phyloP scores from a whole-genome alignment of 495 filamentous ascomycete species.

The Talaromyces proteolyticus region DNA sequence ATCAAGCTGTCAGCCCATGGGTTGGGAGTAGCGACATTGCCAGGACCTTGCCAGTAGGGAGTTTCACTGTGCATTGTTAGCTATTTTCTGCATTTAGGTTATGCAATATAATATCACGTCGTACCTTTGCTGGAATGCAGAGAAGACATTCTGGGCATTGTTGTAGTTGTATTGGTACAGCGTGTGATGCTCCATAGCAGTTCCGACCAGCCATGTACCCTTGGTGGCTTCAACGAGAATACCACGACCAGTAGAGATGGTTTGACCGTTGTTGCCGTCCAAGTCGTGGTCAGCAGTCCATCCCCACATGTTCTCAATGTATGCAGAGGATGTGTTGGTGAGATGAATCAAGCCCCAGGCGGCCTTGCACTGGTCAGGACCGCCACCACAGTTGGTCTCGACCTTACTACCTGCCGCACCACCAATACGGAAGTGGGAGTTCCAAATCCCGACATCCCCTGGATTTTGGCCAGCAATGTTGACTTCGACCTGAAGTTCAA shows the following conservation, averaged over 20 bases:
- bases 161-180: conserved; percentile 48
- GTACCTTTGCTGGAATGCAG: conserved; percentile 31
- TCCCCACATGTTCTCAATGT: conserved; percentile 54
- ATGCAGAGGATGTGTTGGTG: conserved; percentile 37
- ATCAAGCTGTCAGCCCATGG: conserved; percentile 31
- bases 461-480: conserved; percentile 43
- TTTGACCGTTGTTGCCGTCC: conserved; percentile 29
- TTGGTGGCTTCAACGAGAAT: conserved; percentile 40
- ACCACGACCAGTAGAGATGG: conserved; percentile 45
- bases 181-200: conserved; percentile 39
- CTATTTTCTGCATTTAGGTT: neutral
- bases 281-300: conserved; percentile 53
- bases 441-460: conserved; percentile 54
- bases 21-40: conserved; percentile 29
- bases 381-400: conserved; percentile 27
- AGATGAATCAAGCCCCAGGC: conserved; percentile 47
- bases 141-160: conserved; percentile 40
- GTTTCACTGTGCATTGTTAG: conserved; percentile 23
- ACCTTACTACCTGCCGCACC: conserved; percentile 42
- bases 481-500: conserved; percentile 32
- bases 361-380: conserved; percentile 39
- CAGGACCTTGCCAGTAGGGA: conserved; percentile 40
- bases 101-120: neutral
- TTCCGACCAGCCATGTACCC: conserved; percentile 38
- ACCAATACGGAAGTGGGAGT: conserved; percentile 46